phyloP scores from a whole-genome alignment of 306 rosid species.

The Vigna mungo region DNA sequence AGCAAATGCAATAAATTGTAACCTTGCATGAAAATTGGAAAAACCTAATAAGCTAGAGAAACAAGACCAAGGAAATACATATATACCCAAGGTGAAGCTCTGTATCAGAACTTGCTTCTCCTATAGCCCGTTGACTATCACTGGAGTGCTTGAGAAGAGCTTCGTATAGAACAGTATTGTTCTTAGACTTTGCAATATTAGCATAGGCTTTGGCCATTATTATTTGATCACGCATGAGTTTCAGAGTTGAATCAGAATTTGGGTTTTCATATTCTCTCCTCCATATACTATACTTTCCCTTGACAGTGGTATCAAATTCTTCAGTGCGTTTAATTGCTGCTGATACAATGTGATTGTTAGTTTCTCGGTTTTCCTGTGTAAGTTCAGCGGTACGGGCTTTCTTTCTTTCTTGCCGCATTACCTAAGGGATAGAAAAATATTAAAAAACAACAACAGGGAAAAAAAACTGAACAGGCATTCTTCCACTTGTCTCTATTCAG shows the following conservation, averaged over 20 bases:
- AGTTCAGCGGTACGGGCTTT: slow-evolving; percentile 72
- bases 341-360: slow-evolving; percentile 62
- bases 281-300: slow-evolving; percentile 95
- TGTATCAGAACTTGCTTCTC: slow-evolving; percentile 79
- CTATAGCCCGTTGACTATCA: slow-evolving; percentile 74
- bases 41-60: slow-evolving; percentile 34
- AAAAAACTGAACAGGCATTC: slow-evolving; percentile 8
- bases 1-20: slow-evolving; percentile 48
- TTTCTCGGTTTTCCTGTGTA: slow-evolving; percentile 69
- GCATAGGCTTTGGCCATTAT: slow-evolving; percentile 93
- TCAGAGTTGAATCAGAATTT: slow-evolving; percentile 88
- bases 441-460: slow-evolving; percentile 33
- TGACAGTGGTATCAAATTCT: slow-evolving; percentile 62
- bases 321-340: slow-evolving; percentile 78
- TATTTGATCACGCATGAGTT: slow-evolving; percentile 95
- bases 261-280: slow-evolving; percentile 89
- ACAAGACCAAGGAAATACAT: slow-evolving; percentile 37
- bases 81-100: slow-evolving; percentile 90
- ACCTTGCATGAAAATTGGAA: slow-evolving; percentile 46
- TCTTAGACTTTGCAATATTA: slow-evolving; percentile 82
- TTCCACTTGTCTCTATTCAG: slow-evolving; percentile 23
- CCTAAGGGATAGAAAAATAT: slow-evolving; percentile 55
- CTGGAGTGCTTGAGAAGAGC: slow-evolving; percentile 70
- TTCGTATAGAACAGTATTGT: slow-evolving; percentile 64
- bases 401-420: slow-evolving; percentile 81